A percentile compares a stretch with the other conserved stretches of the same genome.
Evolutionary conservation across 176 grass and related monocot genomes (phyloP).

Genomic region (Bothriochloa decipiens): DNA sequence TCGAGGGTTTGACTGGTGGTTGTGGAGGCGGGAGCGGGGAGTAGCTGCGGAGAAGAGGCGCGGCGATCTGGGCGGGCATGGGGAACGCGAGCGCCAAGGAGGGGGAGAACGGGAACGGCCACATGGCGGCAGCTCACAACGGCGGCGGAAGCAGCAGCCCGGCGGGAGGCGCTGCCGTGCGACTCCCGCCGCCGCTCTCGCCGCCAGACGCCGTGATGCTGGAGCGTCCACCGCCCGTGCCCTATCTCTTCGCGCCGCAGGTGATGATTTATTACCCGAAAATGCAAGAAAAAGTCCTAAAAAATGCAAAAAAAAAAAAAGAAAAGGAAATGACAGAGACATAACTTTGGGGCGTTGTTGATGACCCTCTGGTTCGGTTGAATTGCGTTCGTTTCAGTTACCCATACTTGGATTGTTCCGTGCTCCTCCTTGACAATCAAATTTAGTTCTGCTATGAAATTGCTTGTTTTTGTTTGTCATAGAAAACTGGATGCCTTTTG

Average conservation of each 20-base stretch:
- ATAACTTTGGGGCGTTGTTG: neutral
- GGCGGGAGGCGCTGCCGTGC: slow-evolving; percentile 3
- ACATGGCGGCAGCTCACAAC: slow-evolving; percentile 17
- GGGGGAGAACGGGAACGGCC: slow-evolving; percentile 68
- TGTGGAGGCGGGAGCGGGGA: neutral
- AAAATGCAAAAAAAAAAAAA: neutral
- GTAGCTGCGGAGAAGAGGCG: neutral
- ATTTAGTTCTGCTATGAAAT: neutral
- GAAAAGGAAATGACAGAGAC: neutral
- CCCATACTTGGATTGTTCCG: neutral
- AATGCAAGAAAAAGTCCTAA: neutral
- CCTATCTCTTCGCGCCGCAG: slow-evolving; percentile 67
- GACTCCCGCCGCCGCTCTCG: slow-evolving; percentile 5
- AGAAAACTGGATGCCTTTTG: neutral
- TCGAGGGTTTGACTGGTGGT: neutral
- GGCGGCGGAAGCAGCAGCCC: slow-evolving; percentile 25
- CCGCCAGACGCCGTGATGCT: slow-evolving; percentile 50
- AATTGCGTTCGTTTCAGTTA: neutral
- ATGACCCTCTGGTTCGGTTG: neutral
- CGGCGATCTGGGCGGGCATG: slow-evolving; percentile 48
- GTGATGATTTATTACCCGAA: slow-evolving; percentile 31
- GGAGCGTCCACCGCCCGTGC: slow-evolving; percentile 50
- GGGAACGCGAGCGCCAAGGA: slow-evolving; percentile 73
- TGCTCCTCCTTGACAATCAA: slow-evolving; percentile 11
- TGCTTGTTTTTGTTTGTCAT: slow-evolving; percentile 11